Percentiles rank a stretch among this genome's conserved stretches.
phyloP scores from a whole-genome alignment of 2,329 filamentous ascomycete species.

The Hirsutella minnesotensis region DNA sequence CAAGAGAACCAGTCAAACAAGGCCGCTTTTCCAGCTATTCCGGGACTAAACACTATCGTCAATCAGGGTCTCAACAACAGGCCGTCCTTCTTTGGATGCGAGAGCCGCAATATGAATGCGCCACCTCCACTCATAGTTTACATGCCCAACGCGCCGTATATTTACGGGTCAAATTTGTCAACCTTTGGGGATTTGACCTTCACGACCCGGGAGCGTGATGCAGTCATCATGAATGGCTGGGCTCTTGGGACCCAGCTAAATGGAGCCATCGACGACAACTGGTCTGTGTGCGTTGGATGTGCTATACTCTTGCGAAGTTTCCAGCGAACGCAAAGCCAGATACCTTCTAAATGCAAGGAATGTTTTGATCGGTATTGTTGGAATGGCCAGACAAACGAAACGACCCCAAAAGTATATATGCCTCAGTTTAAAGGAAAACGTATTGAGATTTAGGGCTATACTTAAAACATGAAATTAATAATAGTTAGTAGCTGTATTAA shows the following conservation, averaged over 20 bases:
- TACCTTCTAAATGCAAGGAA: conserved; percentile 58
- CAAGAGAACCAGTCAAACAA: conserved; percentile 25
- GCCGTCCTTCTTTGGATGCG: conserved; percentile 54
- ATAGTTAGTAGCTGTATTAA: too few species aligned
- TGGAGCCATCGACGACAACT: conserved; percentile 58
- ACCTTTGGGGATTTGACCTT: conserved; percentile 60
- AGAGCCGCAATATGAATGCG: conserved; percentile 40
- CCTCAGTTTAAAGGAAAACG: too few species aligned
- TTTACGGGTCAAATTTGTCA: conserved; percentile 62
- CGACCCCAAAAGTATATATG: too few species aligned
- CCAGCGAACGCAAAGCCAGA: conserved; percentile 51
- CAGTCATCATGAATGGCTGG: conserved; percentile 78
- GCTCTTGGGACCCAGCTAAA: conserved; percentile 74
- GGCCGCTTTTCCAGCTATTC: conserved; percentile 46
- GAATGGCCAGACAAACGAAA: too few species aligned
- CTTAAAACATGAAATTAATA: too few species aligned
- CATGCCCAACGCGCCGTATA: conserved; percentile 66
- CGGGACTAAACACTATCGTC: conserved; percentile 42
- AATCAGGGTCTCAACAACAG: conserved; percentile 45
- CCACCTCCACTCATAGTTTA: conserved; percentile 68
- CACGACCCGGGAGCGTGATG: conserved; percentile 54
- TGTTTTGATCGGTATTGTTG: conserved; percentile 81
- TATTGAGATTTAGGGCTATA: too few species aligned
- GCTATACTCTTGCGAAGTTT: conserved; percentile 72
- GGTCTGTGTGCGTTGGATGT: conserved; percentile 78